Evolutionary conservation across 306 rosid genomes (phyloP).

Genomic region (Potentilla sterilis): DNA sequence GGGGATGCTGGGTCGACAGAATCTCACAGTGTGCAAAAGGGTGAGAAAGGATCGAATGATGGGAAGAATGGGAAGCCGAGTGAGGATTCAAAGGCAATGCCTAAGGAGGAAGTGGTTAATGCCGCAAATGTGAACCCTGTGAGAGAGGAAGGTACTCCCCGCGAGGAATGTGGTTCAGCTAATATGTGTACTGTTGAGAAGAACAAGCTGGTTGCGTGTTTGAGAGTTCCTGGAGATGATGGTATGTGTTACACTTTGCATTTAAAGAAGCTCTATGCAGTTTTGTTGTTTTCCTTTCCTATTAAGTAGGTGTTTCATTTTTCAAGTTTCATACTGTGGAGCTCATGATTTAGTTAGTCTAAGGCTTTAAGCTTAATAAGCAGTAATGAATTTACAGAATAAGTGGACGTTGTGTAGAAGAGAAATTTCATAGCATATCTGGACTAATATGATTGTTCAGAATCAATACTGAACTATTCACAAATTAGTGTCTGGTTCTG

Average conservation of each 20-base stretch:
- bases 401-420: not conserved
- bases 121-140: conserved; percentile 16
- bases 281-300: not conserved
- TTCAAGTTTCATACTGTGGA: not conserved
- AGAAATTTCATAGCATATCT: not conserved
- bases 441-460: not conserved
- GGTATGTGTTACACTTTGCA: conserved; percentile 28
- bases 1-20: conserved; percentile 12
- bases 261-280: not conserved
- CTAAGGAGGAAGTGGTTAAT: conserved; percentile 22
- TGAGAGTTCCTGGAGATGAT: conserved; percentile 53
- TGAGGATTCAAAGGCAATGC: conserved; percentile 18
- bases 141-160: conserved; percentile 26
- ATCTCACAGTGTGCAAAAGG: conserved; percentile 17
- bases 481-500: not conserved
- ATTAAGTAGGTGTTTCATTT: not conserved
- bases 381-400: not conserved
- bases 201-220: conserved; percentile 42
- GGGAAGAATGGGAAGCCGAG: conserved; percentile 19
- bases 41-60: not conserved
- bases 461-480: not conserved
- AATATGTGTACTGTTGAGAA: conserved; percentile 37
- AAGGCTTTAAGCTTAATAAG: not conserved
- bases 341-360: not conserved
- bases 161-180: conserved; percentile 47